Percentiles rank a stretch among this genome's conserved stretches.
These are phyloP conservation scores for Starmerella apicola DNA, from an alignment of 805 yeast species.

Conservation along the genomic window DNA sequence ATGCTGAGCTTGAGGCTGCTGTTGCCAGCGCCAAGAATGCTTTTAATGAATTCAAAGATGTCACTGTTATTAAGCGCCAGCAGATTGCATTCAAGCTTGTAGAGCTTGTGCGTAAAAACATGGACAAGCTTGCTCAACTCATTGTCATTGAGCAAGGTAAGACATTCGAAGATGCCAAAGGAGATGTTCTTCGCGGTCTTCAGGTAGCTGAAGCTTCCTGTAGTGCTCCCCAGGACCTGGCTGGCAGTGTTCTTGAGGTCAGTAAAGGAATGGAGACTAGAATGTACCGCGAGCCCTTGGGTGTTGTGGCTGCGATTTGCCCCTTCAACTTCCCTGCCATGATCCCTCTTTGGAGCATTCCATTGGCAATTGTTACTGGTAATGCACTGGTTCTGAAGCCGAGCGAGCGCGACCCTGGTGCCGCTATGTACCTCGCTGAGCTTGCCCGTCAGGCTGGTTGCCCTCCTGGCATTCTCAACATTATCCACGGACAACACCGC, in stretches of 20 bases:
- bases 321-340: constrained; percentile 80
- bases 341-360: constrained; percentile 63
- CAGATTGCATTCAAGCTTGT: constrained; percentile 61
- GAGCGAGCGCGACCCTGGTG: constrained; percentile 70
- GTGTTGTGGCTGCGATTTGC: constrained; percentile 64
- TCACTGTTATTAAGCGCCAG: constrained; percentile 39
- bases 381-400: constrained; percentile 62
- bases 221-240: constrained; percentile 46
- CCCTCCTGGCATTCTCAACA: constrained; percentile 60
- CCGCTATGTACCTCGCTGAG: constrained; percentile 62
- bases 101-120: constrained; percentile 47
- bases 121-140: constrained; percentile 54
- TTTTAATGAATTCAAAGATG: constrained; percentile 45
- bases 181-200: constrained; percentile 62
- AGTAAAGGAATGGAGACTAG: constrained; percentile 65
- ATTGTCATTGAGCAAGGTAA: constrained; percentile 67
- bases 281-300: constrained; percentile 58
- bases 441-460: constrained; percentile 61
- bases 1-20: constrained; percentile 51
- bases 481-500: constrained; percentile 61
- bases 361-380: constrained; percentile 54
- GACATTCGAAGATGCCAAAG: constrained; percentile 61
- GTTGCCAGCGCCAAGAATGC: constrained; percentile 52
- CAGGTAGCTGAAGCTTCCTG: constrained; percentile 72
- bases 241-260: constrained; percentile 54